Base-by-base conservation (phyloP, 495 filamentous ascomycete genomes). In the Podospora anserina region DNA sequence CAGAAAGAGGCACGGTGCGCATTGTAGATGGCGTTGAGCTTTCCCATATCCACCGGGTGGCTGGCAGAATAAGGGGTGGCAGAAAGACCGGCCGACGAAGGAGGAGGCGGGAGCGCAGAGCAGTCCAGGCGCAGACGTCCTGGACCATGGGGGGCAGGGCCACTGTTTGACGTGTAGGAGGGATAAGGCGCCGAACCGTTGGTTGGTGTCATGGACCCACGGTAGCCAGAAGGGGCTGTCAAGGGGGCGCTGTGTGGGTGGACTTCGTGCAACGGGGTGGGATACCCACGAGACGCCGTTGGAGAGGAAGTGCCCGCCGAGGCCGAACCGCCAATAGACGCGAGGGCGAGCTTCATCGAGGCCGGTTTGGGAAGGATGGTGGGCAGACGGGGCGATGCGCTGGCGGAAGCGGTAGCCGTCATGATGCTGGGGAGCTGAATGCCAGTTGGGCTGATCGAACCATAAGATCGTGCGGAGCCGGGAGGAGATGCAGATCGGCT, bases 1-100 rank as follows among this genome's bases (percentile, higher is more conserved):
- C 91, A 94, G 77, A 94, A 93, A 15, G 86, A 85, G 44, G 84
- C 80, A 39, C 90, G 86, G 72, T 91, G 89, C 15, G 85, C 81
- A 64, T 88, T 86, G 75, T 93, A 92, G 61, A 92, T 84, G 57
- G 85, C 82, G 49, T 84, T 85, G 13, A 94, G 87, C 62, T 89
- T 87, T 66, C 85, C 81, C 68, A 88, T 87, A 77, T 94, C 89
- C 71, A 94, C 80, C 6, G 79, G 79, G 64, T 80, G 74, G 69
- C 72, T 73, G 64, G 74, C 59, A 28, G 49, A 54, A 64, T 66
- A 77, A 32, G 64, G 53, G 3, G 70, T 61, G 5, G 53, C 65
- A 6, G 67, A 64, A 28, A 76, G 67, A 66, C 72, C 72, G 28
- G 68, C 73, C 20, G 76, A 67, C 13, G 80, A 75, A 18, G 74